Base-by-base conservation (phyloP, 306 rosid genomes). In the Trifolium pratense region DNA sequence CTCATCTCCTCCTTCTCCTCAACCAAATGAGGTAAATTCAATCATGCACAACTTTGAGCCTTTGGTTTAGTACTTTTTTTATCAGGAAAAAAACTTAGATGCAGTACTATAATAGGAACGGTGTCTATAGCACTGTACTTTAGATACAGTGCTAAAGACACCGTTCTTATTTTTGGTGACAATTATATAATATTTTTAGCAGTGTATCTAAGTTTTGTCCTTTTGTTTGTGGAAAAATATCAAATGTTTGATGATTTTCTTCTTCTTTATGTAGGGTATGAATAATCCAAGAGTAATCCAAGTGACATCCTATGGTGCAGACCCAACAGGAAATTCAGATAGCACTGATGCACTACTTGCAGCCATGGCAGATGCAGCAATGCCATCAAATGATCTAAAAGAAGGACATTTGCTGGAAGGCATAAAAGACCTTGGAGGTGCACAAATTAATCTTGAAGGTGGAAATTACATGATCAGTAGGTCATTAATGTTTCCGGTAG, bases 241-340 rank as follows among this genome's bases (percentile, higher is more conserved):
- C 57, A 67, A 62, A 52, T 56, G 66, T 43, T 67, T 78, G 77
- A 82, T 60, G 23, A 52, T n/a, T 66, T 60, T 59, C n/a, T 72
- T 12, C 79, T 65, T 12, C 79, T 65, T 32, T 21, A 11, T 80
- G 80, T 75, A 91, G 96, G 92, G 71, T 73, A 65, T 26, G 74
- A 46, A 6, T 21, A 78, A 80, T 70, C 40, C 86, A 49, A 75
- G 81, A 5, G 88, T 83, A 37, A 88, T 84, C 77, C 86, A 6
- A 63, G 91, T 86, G 59, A 94, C 95, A 29, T 60, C 86, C 0
- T 94, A 85, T 66, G 99, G 99, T 3, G 97, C 95, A 34, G 99
- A n/a, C n/a, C n/a, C 97, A 16, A 89, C 90, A 0, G 99, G 96
- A 5, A 82, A 59, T 46, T 75, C 52, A 23, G 99, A 94, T 61